Conservation (phyloP, 78 protist species). For the Polysphondylium violaceum region DNA sequence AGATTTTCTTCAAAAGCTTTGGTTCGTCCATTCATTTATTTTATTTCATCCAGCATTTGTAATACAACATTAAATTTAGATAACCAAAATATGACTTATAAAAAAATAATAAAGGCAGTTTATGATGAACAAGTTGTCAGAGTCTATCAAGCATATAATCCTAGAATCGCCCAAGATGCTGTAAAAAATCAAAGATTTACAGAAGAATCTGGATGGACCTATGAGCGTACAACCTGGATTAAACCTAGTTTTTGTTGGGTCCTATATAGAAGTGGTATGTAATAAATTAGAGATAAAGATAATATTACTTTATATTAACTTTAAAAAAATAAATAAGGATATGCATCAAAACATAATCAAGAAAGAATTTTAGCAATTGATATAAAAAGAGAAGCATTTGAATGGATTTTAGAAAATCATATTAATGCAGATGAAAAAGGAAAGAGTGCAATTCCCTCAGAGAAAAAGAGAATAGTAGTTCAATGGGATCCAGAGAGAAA, state of each 20-base stretch:
- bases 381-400: slow-evolving; percentile 31
- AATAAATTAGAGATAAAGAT: no score
- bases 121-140: slow-evolving; percentile 12
- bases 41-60: no score
- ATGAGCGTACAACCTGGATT: slow-evolving; percentile 35
- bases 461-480: slow-evolving; percentile 13
- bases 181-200: slow-evolving; percentile 22
- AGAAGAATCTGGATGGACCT: not conserved
- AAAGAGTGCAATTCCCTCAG: not conserved
- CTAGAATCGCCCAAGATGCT: slow-evolving; percentile 27
- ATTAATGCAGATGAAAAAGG: not conserved
- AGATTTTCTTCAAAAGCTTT: no score
- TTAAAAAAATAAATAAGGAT: slow-evolving; percentile 50
- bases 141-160: slow-evolving; percentile 48
- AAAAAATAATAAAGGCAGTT: slow-evolving; percentile 34
- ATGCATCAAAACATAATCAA: slow-evolving; percentile 17
- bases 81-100: no score
- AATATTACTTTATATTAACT: no score
- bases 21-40: no score
- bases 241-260: slow-evolving; percentile 63
- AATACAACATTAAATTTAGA: no score
- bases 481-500: slow-evolving; percentile 73
- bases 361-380: slow-evolving; percentile 43
- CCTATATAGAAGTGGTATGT: no score
- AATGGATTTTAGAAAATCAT: slow-evolving; percentile 38